Percentiles rank a stretch among this genome's conserved stretches.
Evolutionary conservation across 495 filamentous ascomycete genomes (phyloP).

Genomic region (Lichina pygmaea): DNA sequence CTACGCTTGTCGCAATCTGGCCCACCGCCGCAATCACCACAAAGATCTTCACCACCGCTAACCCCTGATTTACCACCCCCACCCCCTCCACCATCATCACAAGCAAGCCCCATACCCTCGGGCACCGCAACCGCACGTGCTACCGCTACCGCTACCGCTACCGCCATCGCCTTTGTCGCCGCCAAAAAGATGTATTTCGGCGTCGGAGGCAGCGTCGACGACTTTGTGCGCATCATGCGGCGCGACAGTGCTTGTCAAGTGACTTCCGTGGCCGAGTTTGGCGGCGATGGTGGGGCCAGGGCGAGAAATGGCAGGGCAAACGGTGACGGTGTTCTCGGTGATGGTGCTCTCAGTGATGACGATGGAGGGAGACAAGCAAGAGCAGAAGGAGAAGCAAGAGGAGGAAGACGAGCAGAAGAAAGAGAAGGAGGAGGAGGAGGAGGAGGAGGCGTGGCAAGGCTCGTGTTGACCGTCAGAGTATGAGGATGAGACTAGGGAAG

Average conservation of each 20-base stretch:
- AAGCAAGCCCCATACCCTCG: no score
- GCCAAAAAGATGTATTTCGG: constrained; percentile 94
- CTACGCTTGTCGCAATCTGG: constrained; percentile 11
- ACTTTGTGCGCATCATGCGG: constrained; percentile 21
- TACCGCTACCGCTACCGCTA: not conserved
- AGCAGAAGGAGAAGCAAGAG: not conserved
- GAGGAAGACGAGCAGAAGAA: not conserved
- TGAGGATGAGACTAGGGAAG: no score
- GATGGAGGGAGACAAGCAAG: not conserved
- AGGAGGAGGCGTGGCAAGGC: not conserved
- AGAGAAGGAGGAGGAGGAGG: not conserved
- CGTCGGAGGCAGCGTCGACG: constrained; percentile 77
- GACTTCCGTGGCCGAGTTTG: no score
- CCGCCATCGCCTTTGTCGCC: constrained; percentile 37
- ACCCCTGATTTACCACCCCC: not conserved
- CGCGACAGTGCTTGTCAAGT: no score
- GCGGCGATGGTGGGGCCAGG: not conserved
- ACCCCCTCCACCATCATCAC: no score
- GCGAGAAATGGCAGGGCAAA: not conserved
- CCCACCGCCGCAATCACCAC: no score
- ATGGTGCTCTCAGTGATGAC: no score
- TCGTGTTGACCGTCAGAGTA: no score
- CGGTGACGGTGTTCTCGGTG: not conserved
- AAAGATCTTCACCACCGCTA: no score
- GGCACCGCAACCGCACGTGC: no score